phyloP scores from a whole-genome alignment of 2,329 filamentous ascomycete species.

The Thermomyces lanuginosus region DNA sequence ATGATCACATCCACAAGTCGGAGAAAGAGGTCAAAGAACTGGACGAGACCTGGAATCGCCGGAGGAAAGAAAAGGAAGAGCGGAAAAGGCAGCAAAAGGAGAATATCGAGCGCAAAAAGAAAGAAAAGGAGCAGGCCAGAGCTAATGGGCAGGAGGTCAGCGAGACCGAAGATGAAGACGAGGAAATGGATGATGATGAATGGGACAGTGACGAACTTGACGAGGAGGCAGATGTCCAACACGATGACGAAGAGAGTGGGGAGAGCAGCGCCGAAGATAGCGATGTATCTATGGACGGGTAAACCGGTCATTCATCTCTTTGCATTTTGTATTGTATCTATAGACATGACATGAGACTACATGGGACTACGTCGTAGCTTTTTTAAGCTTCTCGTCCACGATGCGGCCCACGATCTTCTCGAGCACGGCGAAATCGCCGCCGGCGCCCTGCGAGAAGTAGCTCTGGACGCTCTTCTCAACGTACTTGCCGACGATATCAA shows the following conservation, averaged over 20 bases:
- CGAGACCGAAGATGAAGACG: conserved; percentile 31
- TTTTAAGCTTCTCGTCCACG: conserved; percentile 51
- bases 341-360: neutral
- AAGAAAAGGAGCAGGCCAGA: conserved; percentile 38
- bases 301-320: neutral
- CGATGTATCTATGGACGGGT: conserved; percentile 29
- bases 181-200: conserved; percentile 36
- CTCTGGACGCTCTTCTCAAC: conserved; percentile 66
- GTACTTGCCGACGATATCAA: conserved; percentile 60
- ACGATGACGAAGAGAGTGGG: conserved; percentile 23
- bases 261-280: too few relatives aligned
- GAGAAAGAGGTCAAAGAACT: conserved; percentile 59
- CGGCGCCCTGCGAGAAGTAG: conserved; percentile 42
- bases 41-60: conserved; percentile 68
- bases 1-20: conserved; percentile 81
- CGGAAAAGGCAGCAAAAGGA: conserved; percentile 69
- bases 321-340: neutral
- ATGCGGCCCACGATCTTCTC: conserved; percentile 60
- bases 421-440: conserved; percentile 36
- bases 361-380: conserved; percentile 6
- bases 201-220: conserved; percentile 38
- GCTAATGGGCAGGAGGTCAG: conserved; percentile 27
- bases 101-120: conserved; percentile 76
- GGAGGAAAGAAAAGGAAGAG: conserved; percentile 63
- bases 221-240: conserved; percentile 32